A percentile compares a stretch with the other conserved stretches of the same genome.
These are phyloP conservation scores for Claviceps sp. DNA, from an alignment of 2,329 filamentous ascomycete species.

Conservation along the genomic window DNA sequence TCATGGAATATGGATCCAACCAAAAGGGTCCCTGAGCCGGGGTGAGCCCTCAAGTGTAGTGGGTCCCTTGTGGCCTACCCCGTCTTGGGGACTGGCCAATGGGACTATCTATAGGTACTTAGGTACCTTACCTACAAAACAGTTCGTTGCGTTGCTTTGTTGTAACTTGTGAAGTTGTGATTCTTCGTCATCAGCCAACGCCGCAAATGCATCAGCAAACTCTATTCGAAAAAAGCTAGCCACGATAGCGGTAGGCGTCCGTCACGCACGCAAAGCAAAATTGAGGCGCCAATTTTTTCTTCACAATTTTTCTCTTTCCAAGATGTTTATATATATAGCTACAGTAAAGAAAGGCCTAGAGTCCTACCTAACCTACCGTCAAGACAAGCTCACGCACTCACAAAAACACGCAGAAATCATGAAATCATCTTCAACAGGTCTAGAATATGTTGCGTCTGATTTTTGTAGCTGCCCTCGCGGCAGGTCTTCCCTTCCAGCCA, in stretches of 20 bases:
- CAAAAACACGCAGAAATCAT: neutral
- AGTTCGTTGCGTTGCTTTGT: neutral
- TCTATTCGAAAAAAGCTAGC: neutral
- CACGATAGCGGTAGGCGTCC: neutral
- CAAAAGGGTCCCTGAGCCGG: no score
- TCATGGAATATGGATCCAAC: no score
- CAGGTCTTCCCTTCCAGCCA: neutral
- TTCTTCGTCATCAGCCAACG: neutral
- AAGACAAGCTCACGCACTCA: neutral
- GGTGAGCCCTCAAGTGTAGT: no score
- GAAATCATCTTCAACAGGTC: neutral
- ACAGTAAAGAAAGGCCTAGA: no score
- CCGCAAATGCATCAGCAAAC: neutral
- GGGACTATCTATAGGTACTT: no score
- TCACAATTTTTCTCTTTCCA: neutral
- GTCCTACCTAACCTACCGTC: no score
- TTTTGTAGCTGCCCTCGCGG: neutral
- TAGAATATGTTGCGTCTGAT: neutral
- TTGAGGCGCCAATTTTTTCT: neutral
- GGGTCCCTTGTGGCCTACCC: no score
- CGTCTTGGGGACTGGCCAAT: no score
- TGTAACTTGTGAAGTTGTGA: neutral
- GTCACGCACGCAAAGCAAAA: no score
- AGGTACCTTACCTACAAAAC: no score
- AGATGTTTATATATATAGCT: neutral